Conservation (phyloP, 2,329 filamentous ascomycete species). For the Emydomyces testavorans region DNA sequence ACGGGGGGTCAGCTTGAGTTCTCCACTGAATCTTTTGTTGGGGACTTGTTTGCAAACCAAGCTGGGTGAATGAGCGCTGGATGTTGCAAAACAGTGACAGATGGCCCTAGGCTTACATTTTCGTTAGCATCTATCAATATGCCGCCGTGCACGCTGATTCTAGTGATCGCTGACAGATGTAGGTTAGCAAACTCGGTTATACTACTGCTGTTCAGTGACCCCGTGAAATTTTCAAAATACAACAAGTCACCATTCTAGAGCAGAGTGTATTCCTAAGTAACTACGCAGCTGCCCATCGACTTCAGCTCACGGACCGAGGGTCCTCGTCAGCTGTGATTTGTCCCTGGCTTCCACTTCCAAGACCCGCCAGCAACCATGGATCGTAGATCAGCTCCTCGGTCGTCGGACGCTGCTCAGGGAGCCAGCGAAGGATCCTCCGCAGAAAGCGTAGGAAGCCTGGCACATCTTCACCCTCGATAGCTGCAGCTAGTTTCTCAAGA, state of each 20-base stretch:
- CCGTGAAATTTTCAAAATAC: constrained; percentile 6
- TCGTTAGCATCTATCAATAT: constrained; percentile 3
- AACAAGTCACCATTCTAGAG: constrained; percentile 7
- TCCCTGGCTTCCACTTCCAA: constrained; percentile 1
- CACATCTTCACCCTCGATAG: constrained; percentile 21
- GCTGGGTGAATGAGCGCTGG: too few species aligned
- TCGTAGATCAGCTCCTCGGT: constrained; percentile 22
- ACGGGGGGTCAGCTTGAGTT: too few species aligned
- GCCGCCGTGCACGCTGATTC: constrained; percentile 2
- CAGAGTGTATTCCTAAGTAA: constrained; percentile 4
- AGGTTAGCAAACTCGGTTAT: constrained; percentile 5
- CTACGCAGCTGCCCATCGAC: constrained; percentile 6
- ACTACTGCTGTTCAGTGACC: constrained; percentile 7
- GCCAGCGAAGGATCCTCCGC: constrained; percentile 25
- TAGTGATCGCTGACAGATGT: constrained; percentile 6
- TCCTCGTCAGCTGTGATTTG: constrained; percentile 7
- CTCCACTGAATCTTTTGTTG: too few species aligned
- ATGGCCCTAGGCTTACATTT: too few species aligned
- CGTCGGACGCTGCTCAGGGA: constrained; percentile 24
- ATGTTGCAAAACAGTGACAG: too few species aligned
- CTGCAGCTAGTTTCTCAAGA: constrained; percentile 1
- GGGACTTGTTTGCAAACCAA: too few species aligned
- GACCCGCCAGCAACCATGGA: constrained; percentile 12
- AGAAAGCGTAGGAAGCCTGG: constrained; percentile 24
- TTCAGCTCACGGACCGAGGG: constrained; percentile 5